Evolutionary conservation across 2,329 filamentous ascomycete genomes (phyloP).

Genomic region (Penicillium decumbens): DNA sequence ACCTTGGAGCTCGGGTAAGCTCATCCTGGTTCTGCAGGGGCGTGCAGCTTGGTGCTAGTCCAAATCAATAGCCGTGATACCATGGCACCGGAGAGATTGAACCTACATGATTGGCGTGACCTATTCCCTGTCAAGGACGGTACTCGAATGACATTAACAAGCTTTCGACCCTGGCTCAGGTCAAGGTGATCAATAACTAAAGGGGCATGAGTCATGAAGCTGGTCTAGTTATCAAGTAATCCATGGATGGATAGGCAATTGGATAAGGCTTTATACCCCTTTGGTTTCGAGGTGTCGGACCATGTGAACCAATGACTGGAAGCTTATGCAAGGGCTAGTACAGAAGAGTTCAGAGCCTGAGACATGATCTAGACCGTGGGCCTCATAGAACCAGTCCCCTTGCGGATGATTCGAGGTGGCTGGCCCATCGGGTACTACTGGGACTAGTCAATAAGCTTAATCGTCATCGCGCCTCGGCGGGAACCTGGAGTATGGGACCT

Average conservation of each 20-base stretch:
- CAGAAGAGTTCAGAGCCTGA: neutral
- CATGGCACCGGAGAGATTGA: neutral
- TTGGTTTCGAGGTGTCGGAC: too few relatives aligned
- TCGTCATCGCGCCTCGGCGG: constrained; percentile 8
- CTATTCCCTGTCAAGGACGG: neutral
- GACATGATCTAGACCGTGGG: constrained; percentile 1
- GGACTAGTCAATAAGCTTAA: constrained; percentile 15
- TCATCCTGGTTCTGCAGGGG: neutral
- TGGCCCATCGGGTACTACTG: neutral
- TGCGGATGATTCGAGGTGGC: neutral
- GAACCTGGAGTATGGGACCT: neutral
- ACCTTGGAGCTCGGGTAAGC: neutral
- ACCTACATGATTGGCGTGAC: neutral
- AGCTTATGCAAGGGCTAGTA: constrained; percentile 5
- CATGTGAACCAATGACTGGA: neutral
- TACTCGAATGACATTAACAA: neutral
- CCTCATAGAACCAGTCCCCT: neutral
- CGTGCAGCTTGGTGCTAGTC: neutral
- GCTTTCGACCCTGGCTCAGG: neutral
- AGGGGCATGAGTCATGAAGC: neutral
- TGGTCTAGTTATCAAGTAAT: neutral
- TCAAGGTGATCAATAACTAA: neutral
- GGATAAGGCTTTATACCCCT: neutral
- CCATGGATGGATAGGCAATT: neutral
- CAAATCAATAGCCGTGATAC: neutral